Conservation (phyloP, 768 basidiomycete genomes). For the Naematelia aurantialba region DNA sequence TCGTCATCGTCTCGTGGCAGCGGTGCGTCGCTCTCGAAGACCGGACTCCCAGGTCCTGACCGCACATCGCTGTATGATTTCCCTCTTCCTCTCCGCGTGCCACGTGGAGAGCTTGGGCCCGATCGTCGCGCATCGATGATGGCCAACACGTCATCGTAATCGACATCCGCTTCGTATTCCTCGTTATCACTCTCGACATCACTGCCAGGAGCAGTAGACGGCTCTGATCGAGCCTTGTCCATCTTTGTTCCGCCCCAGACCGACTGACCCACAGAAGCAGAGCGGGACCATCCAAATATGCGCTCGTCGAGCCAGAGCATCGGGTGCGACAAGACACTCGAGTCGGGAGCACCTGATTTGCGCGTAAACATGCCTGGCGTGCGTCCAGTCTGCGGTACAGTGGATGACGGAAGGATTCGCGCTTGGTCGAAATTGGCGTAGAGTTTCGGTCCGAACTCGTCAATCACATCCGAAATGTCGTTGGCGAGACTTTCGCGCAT, state of each 20-base stretch:
- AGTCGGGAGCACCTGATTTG: constrained; percentile 57
- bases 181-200: constrained; percentile 81
- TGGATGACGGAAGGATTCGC: constrained; percentile 79
- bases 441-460: constrained; percentile 80
- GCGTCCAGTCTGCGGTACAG: constrained; percentile 73
- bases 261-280: constrained; percentile 70
- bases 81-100: constrained; percentile 16
- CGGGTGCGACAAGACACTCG: constrained; percentile 70
- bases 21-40: constrained; percentile 3
- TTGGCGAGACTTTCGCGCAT: constrained; percentile 73
- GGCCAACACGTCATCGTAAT: constrained; percentile 74
- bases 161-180: constrained; percentile 62
- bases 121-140: constrained; percentile 39
- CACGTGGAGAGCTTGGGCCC: constrained; percentile 19
- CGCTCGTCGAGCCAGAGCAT: constrained; percentile 95
- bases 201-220: constrained; percentile 64
- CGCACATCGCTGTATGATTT: constrained; percentile 30
- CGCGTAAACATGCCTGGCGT: constrained; percentile 72
- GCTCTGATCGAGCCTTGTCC: constrained; percentile 49
- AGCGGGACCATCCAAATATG: constrained; percentile 62
- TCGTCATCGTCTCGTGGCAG: constrained; percentile 27
- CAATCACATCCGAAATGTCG: constrained; percentile 67
- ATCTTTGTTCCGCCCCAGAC: constrained; percentile 68
- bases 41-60: constrained; percentile 5
- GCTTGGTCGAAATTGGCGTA: constrained; percentile 85